phyloP scores from a whole-genome alignment of 495 filamentous ascomycete genomes.

The Neurospora pannonica region DNA sequence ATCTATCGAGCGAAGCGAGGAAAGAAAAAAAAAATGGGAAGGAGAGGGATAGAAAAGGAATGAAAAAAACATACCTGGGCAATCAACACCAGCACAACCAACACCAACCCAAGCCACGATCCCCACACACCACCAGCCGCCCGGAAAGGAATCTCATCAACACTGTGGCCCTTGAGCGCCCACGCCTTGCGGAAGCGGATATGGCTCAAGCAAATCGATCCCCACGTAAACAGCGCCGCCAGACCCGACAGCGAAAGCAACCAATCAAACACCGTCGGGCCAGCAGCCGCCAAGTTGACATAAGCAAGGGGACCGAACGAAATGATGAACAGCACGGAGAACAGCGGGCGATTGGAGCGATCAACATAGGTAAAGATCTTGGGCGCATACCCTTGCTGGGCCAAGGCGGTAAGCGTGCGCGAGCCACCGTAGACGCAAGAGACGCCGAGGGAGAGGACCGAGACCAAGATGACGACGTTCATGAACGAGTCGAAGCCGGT shows the following conservation, averaged over 20 bases:
- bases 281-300: constrained; percentile 39
- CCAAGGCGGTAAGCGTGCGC: constrained; percentile 57
- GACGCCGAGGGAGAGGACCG: constrained; percentile 58
- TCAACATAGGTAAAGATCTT: constrained; percentile 52
- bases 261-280: constrained; percentile 50
- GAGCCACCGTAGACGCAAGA: constrained; percentile 60
- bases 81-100: constrained; percentile 52
- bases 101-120: constrained; percentile 52
- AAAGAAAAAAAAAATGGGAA: not conserved
- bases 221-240: constrained; percentile 64
- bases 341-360: constrained; percentile 47
- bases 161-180: constrained; percentile 49
- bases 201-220: constrained; percentile 63
- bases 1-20: not conserved
- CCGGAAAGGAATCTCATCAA: constrained; percentile 64
- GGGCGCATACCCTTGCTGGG: constrained; percentile 47
- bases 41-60: not conserved
- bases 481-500: constrained; percentile 59
- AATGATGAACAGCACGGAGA: constrained; percentile 34
- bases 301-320: constrained; percentile 46
- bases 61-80: constrained; percentile 40
- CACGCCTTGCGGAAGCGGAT: constrained; percentile 56
- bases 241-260: constrained; percentile 62
- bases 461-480: constrained; percentile 64
- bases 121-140: constrained; percentile 58